Base-by-base conservation (phyloP, 805 yeast genomes). In the Nakazawaea populi region DNA sequence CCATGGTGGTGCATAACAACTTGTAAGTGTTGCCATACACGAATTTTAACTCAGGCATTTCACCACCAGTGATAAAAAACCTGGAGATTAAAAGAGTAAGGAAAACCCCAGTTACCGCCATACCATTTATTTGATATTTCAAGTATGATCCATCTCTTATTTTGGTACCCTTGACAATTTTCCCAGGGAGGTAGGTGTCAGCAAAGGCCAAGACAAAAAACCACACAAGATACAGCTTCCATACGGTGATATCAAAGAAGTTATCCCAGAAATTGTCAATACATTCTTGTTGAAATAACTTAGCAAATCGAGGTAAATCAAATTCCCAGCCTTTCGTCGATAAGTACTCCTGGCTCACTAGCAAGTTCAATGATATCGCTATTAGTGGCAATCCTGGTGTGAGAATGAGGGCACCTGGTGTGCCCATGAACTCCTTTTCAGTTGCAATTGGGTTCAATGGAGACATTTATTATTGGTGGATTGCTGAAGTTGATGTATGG, bases 71-170 rank as follows among this genome's bases (percentile, higher is more conserved):
- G 28, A 70, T 54, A 44, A 66, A 71, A 54, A 75, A 75, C 56
- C 97, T 76, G 11, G 80, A 73, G 1, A 67, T 65, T 28, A 90
- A 64, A 1, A 73, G 38, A 1, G 67, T 55, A 5, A 58, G 63
- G 49, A 60, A 69, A 39, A 56, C 69, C 34, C 74, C 62, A 31
- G 81, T 72, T 53, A 89, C 70, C 29, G 78, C 71, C 46, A 75
- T 65, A 10, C 98, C 98, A 63, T 94, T 92, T 70, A 94, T 87
- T 61, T 86, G 83, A 70, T 92, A 92, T 18, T 65, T 62, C 54
- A 92, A 74, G 46, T 67, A 66, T 1, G 87, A 75, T 2, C 94
- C 94, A 64, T 90, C 96, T 60, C 97, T 76, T 52, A 92, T 70
- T 51, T 64, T 67, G 9, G 83, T 80, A 29, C 99, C 99, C 34